phyloP scores from a whole-genome alignment of 225 moss, liverwort and hornwort genomes.

The Asterella californica region DNA sequence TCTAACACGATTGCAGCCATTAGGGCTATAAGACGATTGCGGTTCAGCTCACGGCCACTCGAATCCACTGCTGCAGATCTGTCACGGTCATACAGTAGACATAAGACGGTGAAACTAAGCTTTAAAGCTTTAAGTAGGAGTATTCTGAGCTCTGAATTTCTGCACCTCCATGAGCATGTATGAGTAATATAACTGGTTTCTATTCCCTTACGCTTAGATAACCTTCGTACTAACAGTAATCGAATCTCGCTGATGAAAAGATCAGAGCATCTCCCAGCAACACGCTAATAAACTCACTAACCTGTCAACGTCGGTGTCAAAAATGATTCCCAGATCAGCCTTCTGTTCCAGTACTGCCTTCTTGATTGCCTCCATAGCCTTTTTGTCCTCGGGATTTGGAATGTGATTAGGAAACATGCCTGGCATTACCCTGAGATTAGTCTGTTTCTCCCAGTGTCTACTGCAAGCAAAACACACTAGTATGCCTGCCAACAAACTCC shows the following conservation, averaged over 20 bases:
- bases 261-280: background rate
- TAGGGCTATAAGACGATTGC: conserved; percentile 93
- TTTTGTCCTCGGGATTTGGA: conserved; percentile 86
- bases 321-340: conserved; percentile 94
- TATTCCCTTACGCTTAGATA: background rate
- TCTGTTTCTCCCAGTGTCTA: background rate
- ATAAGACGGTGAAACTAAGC: background rate
- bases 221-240: background rate
- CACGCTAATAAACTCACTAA: background rate
- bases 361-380: conserved; percentile 88
- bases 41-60: conserved; percentile 88
- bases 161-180: background rate
- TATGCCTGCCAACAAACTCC: background rate
- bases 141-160: background rate
- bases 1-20: conserved; percentile 87
- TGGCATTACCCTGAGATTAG: conserved; percentile 25
- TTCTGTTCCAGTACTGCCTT: conserved; percentile 82
- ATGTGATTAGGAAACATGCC: conserved; percentile 98
- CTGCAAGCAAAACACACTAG: background rate
- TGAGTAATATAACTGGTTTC: background rate
- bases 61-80: conserved; percentile 97
- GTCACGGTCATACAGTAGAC: conserved; percentile 5
- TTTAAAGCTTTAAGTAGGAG: background rate
- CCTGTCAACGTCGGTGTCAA: conserved; percentile 99
- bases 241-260: background rate